Percentiles rank a stretch among this genome's conserved stretches.
Evolutionary conservation across 495 filamentous ascomycete genomes (phyloP).

Genomic region (Aspergillus diversus): DNA sequence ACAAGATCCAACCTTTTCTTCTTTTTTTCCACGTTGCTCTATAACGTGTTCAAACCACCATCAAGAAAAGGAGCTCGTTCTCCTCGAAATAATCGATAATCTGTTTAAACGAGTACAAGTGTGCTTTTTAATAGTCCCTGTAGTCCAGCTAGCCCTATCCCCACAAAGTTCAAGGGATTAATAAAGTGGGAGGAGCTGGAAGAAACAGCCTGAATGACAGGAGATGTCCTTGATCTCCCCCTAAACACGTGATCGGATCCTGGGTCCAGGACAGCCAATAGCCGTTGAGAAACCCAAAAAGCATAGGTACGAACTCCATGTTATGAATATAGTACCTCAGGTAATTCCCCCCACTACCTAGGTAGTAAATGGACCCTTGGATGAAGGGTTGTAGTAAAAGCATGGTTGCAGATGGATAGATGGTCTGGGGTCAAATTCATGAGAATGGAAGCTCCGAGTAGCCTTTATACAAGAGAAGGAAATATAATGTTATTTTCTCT

Average conservation of each 20-base stretch:
- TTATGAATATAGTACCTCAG: too few relatives aligned
- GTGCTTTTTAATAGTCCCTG: not conserved
- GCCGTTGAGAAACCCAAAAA: not conserved
- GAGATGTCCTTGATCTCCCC: constrained; percentile 6
- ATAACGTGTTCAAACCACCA: not conserved
- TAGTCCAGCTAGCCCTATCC: not conserved
- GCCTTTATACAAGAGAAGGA: too few relatives aligned
- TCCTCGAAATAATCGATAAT: not conserved
- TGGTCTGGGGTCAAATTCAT: too few relatives aligned
- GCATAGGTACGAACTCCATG: not conserved
- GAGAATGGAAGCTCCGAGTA: too few relatives aligned
- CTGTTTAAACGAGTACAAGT: not conserved
- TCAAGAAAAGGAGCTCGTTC: not conserved
- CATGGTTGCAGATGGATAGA: too few relatives aligned
- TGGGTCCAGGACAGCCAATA: not conserved
- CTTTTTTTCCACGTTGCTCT: not conserved
- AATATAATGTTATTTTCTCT: too few relatives aligned
- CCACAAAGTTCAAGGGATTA: not conserved
- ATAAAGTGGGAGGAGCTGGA: not conserved
- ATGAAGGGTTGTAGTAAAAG: too few relatives aligned
- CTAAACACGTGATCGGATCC: constrained; percentile 10
- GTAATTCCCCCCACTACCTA: not conserved
- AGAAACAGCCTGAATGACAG: not conserved
- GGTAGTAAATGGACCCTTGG: too few relatives aligned
- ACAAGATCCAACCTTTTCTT: too few relatives aligned